phyloP scores from a whole-genome alignment of 1,284 basidiomycete genomes.

The Cerrena zonata region DNA sequence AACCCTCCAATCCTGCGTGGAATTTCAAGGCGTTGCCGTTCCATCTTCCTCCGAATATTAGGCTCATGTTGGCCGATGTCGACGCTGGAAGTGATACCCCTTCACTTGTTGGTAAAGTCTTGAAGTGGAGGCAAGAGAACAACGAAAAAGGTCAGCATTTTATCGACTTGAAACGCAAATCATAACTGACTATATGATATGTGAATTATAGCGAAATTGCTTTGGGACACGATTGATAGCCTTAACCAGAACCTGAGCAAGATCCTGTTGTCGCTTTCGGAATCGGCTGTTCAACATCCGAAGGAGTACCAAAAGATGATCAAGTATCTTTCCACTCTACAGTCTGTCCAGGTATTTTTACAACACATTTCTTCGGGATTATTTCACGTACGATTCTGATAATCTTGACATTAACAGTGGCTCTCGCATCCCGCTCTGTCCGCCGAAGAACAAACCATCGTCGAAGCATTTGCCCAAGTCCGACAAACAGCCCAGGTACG shows the following conservation, averaged over 20 bases:
- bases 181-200: not conserved
- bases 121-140: slow-evolving; percentile 76
- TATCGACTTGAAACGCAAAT: slow-evolving; percentile 2
- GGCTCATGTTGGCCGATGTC: slow-evolving; percentile 86
- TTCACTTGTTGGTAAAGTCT: slow-evolving; percentile 81
- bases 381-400: not conserved
- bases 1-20: slow-evolving; percentile 61
- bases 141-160: slow-evolving; percentile 45
- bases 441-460: slow-evolving; percentile 35
- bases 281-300: slow-evolving; percentile 41
- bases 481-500: slow-evolving; percentile 54
- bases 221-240: slow-evolving; percentile 69
- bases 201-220: slow-evolving; percentile 43
- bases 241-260: slow-evolving; percentile 55
- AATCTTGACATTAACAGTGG: slow-evolving; percentile 44
- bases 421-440: slow-evolving; percentile 48
- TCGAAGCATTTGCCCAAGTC: slow-evolving; percentile 52
- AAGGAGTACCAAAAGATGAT: slow-evolving; percentile 49
- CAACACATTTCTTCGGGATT: slow-evolving; percentile 4
- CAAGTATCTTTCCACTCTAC: slow-evolving; percentile 54
- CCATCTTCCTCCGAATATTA: slow-evolving; percentile 72
- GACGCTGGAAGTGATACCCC: slow-evolving; percentile 92
- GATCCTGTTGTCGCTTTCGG: slow-evolving; percentile 46
- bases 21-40: slow-evolving; percentile 65
- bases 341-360: slow-evolving; percentile 47